Evolutionary conservation across 2,329 filamentous ascomycete genomes (phyloP), one percentile per base, ranked within the genome.

Genomic region (Aspergillus ochraceoroseus): DNA sequence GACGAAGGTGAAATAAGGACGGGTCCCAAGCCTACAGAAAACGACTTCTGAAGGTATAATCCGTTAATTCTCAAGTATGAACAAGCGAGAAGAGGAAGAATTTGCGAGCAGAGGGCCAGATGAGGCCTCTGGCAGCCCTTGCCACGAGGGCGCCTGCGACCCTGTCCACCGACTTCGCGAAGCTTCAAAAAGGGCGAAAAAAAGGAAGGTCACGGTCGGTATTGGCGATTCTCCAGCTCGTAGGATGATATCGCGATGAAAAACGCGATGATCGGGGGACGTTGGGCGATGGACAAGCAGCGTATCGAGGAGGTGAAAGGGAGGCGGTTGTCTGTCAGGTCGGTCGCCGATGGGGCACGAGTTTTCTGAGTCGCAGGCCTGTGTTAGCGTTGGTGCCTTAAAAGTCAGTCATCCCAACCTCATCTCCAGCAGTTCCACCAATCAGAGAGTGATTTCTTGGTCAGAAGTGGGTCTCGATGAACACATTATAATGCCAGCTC

Each of bases 51-150:
- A 28, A 17, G 38, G 33, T 14, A 22, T 45, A 34, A 17, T 37
- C 19, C 20, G 33, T 41, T 39, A 37, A 12, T 32, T 28, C 36
- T 18, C 41, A 48, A 45, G 38, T 37, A 41, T 40, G 17, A 29
- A 38, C 19, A 51, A 50, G 52, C 54, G 55, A 61, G 44, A 55
- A 59, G 19, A 58, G 54, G 58, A 59, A 58, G 51, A 49, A 56
- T 48, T 51, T 53, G 51, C 49, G 56, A 61, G 54, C 57, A 57
- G 58, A 59, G 61, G 62, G 65, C 64, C 64, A 60, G 54, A 51
- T 62, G 59, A 66, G 64, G 64, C 63, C 61, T 66, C 59, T 64
- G 66, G 65, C 66, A 66, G 65, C 65, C 65, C 66, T 67, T 69
- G 66, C 65, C 65, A 66, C 65, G 60, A 67, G 66, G 66, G 65